These are phyloP conservation scores for Patellifolia procumbens DNA, from an alignment of 179 eudicot genomes.

Conservation along the genomic window DNA sequence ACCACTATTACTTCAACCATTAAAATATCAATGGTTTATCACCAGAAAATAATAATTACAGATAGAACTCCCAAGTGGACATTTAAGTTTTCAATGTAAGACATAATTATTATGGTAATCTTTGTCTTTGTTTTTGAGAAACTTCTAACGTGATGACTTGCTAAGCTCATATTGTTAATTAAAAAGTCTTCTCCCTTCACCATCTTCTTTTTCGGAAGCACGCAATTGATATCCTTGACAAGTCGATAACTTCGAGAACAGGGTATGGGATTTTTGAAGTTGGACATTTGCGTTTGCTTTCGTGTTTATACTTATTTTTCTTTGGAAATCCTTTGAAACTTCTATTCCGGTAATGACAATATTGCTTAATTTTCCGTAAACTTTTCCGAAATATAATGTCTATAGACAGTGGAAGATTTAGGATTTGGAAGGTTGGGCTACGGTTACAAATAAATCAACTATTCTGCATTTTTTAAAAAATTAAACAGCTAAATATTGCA, in stretches of 20 bases:
- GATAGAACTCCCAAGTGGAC: too few species aligned
- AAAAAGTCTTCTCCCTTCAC: background rate
- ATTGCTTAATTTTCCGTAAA: background rate
- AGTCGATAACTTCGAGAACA: slow-evolving; percentile 11
- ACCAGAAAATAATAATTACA: background rate
- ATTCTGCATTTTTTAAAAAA: too few species aligned
- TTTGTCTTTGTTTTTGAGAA: slow-evolving; percentile 17
- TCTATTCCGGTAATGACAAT: background rate
- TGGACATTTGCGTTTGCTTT: background rate
- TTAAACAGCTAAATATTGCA: too few species aligned
- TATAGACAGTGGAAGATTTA: too few species aligned
- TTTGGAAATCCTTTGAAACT: background rate
- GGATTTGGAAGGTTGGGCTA: too few species aligned
- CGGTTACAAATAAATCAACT: too few species aligned
- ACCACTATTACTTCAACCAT: background rate
- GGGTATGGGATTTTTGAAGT: background rate
- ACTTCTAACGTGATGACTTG: background rate
- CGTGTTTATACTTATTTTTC: too few species aligned
- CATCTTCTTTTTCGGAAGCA: slow-evolving; percentile 27
- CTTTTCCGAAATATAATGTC: background rate
- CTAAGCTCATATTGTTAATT: background rate
- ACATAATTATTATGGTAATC: slow-evolving; percentile 17
- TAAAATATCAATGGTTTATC: background rate
- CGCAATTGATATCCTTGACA: slow-evolving; percentile 20
- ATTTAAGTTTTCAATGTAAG: background rate